Percentiles rank a stretch among this genome's conserved stretches.
phyloP scores from a whole-genome alignment of 2,329 filamentous ascomycete species.

The Cytospora mali region DNA sequence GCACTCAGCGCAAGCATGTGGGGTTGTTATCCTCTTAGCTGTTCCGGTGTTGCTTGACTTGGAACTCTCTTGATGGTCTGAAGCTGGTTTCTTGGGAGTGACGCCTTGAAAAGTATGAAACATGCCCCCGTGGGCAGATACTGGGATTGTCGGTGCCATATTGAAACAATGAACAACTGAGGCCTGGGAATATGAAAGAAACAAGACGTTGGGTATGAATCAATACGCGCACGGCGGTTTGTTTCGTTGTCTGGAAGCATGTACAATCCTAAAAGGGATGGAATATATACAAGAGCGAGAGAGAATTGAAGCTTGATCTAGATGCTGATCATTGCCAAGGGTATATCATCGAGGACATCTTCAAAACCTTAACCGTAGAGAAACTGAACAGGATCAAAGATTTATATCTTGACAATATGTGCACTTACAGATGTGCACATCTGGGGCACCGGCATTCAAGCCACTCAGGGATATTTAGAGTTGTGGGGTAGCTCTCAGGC shows the following conservation, averaged over 20 bases:
- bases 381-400: slow-evolving; percentile 40
- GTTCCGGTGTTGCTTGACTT: slow-evolving; percentile 44
- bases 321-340: slow-evolving; percentile 14
- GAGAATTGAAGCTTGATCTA: slow-evolving; percentile 3
- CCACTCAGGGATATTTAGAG: slow-evolving; percentile 26
- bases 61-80: slow-evolving; percentile 44
- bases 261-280: slow-evolving; percentile 12
- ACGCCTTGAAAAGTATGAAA: slow-evolving; percentile 59
- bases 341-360: slow-evolving; percentile 7
- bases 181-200: slow-evolving; percentile 8
- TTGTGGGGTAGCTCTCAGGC: slow-evolving; percentile 35
- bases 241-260: slow-evolving; percentile 2
- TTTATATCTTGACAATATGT: slow-evolving; percentile 45
- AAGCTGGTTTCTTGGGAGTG: slow-evolving; percentile 52
- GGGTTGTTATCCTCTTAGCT: slow-evolving; percentile 56
- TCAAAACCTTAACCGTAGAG: slow-evolving; percentile 33
- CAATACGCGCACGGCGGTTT: background rate
- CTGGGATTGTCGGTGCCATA: slow-evolving; percentile 51
- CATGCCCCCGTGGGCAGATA: slow-evolving; percentile 54
- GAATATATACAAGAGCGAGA: slow-evolving; percentile 22
- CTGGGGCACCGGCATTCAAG: slow-evolving; percentile 29
- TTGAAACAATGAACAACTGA: slow-evolving; percentile 29
- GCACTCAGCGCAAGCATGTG: slow-evolving; percentile 74
- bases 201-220: background rate
- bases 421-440: slow-evolving; percentile 37